A percentile compares a stretch with the other conserved stretches of the same genome.
Conservation (phyloP, 352 stramenopile genomes). For the Phytopythium chamaehyphon region DNA sequence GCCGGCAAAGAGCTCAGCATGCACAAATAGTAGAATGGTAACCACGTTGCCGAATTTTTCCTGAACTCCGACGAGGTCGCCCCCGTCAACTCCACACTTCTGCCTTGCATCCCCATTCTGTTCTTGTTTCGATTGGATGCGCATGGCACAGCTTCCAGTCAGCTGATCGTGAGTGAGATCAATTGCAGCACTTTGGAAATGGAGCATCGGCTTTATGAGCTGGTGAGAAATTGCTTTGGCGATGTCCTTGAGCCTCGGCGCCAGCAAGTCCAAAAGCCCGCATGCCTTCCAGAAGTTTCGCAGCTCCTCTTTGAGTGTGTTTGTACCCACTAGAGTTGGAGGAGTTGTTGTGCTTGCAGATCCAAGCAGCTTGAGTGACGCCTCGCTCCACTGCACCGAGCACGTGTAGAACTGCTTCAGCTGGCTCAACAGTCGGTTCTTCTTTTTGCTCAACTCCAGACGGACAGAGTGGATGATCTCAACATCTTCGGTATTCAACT, state of each 20-base stretch:
- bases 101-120: background rate
- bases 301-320: constrained; percentile 13
- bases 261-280: constrained; percentile 38
- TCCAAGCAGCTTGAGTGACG: constrained; percentile 25
- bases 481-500: constrained; percentile 6
- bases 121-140: background rate
- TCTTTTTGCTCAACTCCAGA: constrained; percentile 48
- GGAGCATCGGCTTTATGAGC: constrained; percentile 53
- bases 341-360: background rate
- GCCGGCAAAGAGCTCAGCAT: constrained; percentile 41
- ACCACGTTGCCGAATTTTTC: constrained; percentile 41
- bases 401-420: constrained; percentile 43
- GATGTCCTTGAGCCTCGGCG: constrained; percentile 43
- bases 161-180: constrained; percentile 17
- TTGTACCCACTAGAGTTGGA: background rate
- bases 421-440: constrained; percentile 41
- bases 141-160: constrained; percentile 11
- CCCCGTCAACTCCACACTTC: constrained; percentile 8
- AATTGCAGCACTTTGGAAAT: constrained; percentile 11
- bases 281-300: constrained; percentile 57
- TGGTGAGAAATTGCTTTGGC: constrained; percentile 43
- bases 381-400: constrained; percentile 36
- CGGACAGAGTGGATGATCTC: constrained; percentile 41
- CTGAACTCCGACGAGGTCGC: constrained; percentile 22
- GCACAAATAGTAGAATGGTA: constrained; percentile 43